These are phyloP conservation scores for Remersonia thermophila DNA, from an alignment of 2,329 filamentous ascomycete species.

Conservation along the genomic window DNA sequence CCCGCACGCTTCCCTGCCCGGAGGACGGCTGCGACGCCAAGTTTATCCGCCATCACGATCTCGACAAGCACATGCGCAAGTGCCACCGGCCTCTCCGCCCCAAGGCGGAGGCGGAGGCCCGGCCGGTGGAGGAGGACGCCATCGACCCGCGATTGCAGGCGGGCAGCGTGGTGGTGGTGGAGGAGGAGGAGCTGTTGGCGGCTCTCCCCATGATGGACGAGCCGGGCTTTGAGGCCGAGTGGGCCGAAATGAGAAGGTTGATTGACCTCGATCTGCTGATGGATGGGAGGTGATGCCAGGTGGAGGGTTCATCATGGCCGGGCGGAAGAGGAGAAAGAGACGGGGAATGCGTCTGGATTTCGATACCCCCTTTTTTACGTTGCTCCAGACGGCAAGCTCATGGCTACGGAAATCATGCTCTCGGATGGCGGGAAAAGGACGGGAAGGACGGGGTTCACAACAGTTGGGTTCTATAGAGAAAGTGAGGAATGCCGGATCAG, in stretches of 20 bases:
- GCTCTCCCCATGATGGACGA: neutral
- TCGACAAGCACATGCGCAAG: constrained; percentile 32
- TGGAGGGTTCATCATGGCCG: constrained; percentile 1
- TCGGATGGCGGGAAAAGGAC: too few species aligned
- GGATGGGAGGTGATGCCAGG: constrained; percentile 3
- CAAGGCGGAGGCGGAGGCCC: neutral
- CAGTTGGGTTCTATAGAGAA: too few species aligned
- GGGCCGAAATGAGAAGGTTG: constrained; percentile 15
- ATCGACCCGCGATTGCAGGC: constrained; percentile 9
- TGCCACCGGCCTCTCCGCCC: constrained; percentile 12
- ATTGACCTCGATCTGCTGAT: constrained; percentile 12
- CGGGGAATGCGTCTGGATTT: too few species aligned
- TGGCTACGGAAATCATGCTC: too few species aligned
- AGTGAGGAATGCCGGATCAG: too few species aligned
- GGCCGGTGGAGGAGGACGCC: constrained; percentile 1
- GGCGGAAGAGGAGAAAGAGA: too few species aligned
- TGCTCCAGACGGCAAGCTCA: too few species aligned
- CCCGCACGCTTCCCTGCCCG: constrained; percentile 33
- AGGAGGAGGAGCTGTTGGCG: constrained; percentile 3
- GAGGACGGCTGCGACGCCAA: constrained; percentile 28
- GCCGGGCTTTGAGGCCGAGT: constrained; percentile 13
- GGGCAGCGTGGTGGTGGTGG: neutral
- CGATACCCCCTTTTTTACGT: constrained; percentile 6
- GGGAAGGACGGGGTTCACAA: too few species aligned
- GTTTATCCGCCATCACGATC: constrained; percentile 39